These are phyloP conservation scores for Chaetomium cochliodes DNA, from an alignment of 495 filamentous ascomycete genomes.

Conservation along the genomic window DNA sequence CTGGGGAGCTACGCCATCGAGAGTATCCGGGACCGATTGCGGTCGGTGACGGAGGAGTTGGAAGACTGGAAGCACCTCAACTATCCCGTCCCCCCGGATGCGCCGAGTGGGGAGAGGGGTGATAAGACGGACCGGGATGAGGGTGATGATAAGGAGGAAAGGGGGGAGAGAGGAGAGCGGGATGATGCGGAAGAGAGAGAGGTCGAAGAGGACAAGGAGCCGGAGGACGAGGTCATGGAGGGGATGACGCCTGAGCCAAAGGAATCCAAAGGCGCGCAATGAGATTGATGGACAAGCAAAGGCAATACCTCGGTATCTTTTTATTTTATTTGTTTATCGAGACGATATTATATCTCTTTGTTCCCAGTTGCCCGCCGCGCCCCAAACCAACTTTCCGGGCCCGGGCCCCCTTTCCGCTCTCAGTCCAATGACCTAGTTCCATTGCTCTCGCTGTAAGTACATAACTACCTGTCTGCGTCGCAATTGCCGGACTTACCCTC, in stretches of 20 bases:
- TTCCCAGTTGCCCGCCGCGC: no score
- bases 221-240: slow-evolving; percentile 17
- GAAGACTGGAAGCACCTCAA: slow-evolving; percentile 88
- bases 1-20: slow-evolving; percentile 93
- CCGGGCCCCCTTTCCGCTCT: no score
- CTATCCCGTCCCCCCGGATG: slow-evolving; percentile 47
- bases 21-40: slow-evolving; percentile 83
- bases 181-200: slow-evolving; percentile 36
- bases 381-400: no score
- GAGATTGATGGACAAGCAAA: not conserved
- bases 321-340: no score
- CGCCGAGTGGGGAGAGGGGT: slow-evolving; percentile 26
- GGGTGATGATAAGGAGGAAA: slow-evolving; percentile 19
- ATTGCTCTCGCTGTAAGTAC: no score
- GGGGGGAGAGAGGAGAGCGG: slow-evolving; percentile 30
- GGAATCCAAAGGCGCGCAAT: not conserved
- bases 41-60: slow-evolving; percentile 90
- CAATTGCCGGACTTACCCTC: no score
- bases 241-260: slow-evolving; percentile 12
- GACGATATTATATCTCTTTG: no score
- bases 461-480: no score
- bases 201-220: slow-evolving; percentile 21
- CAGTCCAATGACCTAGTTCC: no score
- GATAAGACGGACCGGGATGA: slow-evolving; percentile 27
- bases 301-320: no score